A percentile compares a stretch with the other conserved stretches of the same genome.
Conservation (phyloP, 2,329 filamentous ascomycete genomes). For the Trichoderma breve region DNA sequence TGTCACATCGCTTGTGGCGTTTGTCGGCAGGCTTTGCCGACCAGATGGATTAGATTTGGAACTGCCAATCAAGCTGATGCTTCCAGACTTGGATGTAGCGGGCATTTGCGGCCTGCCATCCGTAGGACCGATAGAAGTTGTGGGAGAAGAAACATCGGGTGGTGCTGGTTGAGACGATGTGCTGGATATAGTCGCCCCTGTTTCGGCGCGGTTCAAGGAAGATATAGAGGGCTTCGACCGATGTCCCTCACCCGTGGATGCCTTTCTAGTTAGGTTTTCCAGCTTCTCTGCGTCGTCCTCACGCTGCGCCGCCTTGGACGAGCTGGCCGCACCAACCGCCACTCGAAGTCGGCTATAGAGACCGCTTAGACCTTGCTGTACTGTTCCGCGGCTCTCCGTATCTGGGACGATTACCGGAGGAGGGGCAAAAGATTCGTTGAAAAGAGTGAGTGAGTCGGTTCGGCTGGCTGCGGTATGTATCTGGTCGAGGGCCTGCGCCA, state of each 20-base stretch:
- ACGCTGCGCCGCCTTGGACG: constrained; percentile 36
- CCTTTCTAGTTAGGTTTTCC: constrained; percentile 5
- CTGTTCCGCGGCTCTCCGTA: constrained; percentile 66
- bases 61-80: constrained; percentile 45
- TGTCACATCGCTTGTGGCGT: constrained; percentile 42
- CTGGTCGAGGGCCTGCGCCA: constrained; percentile 75
- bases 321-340: constrained; percentile 69
- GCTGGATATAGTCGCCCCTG: constrained; percentile 32
- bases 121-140: constrained; percentile 30
- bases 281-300: constrained; percentile 25
- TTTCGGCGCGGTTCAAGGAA: constrained; percentile 44
- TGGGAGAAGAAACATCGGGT: constrained; percentile 40
- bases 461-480: constrained; percentile 89
- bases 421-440: constrained; percentile 79
- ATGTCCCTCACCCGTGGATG: constrained; percentile 36
- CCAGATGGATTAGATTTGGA: constrained; percentile 43
- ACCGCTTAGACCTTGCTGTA: constrained; percentile 79
- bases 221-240: constrained; percentile 42
- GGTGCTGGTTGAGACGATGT: constrained; percentile 32
- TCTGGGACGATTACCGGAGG: constrained; percentile 58
- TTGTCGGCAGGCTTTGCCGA: constrained; percentile 42
- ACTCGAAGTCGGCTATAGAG: constrained; percentile 83
- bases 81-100: constrained; percentile 48
- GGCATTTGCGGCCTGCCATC: constrained; percentile 43
- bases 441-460: constrained; percentile 81